Evolutionary conservation across 257 asterid genomes (phyloP).

Genomic region (Solanum rostratum): DNA sequence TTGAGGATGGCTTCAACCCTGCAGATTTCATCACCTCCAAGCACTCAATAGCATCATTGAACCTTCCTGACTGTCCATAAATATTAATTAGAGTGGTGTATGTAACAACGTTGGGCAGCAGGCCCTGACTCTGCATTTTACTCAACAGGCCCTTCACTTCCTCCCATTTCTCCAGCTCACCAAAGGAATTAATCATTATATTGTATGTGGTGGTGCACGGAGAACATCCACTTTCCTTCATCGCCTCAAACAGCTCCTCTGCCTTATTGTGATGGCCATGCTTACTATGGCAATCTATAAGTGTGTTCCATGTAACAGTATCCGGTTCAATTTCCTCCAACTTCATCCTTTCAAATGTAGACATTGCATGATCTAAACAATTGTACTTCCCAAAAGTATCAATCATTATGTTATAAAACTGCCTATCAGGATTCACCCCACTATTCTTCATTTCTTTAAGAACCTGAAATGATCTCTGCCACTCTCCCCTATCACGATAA

Average conservation of each 20-base stretch:
- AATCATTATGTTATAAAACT: constrained; percentile 82
- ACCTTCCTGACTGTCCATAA: constrained; percentile 82
- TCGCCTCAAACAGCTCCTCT: constrained; percentile 55
- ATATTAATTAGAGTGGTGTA: constrained; percentile 85
- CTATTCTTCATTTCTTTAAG: constrained; percentile 80
- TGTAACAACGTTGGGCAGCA: constrained; percentile 79
- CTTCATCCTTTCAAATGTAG: constrained; percentile 72
- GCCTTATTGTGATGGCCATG: constrained; percentile 57
- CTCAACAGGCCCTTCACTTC: constrained; percentile 59
- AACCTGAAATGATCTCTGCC: constrained; percentile 93
- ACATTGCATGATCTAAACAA: constrained; percentile 83
- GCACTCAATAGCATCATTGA: constrained; percentile 83
- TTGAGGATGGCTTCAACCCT: constrained; percentile 77
- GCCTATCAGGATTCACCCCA: constrained; percentile 72
- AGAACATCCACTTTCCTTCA: constrained; percentile 56
- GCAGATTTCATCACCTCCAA: constrained; percentile 86
- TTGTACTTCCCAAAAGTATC: constrained; percentile 89
- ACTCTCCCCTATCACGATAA: constrained; percentile 88
- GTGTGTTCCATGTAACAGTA: constrained; percentile 85
- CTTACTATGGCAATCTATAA: constrained; percentile 84
- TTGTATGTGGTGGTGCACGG: constrained; percentile 87
- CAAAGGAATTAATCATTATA: constrained; percentile 76
- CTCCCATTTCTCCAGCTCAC: constrained; percentile 84
- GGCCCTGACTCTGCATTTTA: constrained; percentile 67
- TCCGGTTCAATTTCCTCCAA: constrained; percentile 68